Base-by-base conservation (phyloP, 2,329 filamentous ascomycete genomes). In the Teratosphaeria zuluensis region DNA sequence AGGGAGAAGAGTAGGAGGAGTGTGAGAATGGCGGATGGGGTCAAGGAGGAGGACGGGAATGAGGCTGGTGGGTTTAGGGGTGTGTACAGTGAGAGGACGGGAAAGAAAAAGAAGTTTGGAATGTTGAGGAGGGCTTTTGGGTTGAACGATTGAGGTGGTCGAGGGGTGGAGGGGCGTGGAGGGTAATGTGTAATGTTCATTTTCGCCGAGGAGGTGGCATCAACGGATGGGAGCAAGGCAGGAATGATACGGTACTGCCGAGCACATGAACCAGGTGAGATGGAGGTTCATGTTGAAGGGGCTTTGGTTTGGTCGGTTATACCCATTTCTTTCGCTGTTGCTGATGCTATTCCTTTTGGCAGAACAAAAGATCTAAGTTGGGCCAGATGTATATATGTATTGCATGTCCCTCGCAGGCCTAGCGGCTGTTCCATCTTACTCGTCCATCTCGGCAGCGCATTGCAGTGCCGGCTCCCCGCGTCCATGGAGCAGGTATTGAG, bases 41-140 rank as follows among this genome's bases (percentile, higher is more conserved):
- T 54, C 16, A 57, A 60, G 51, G 61, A 63, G 48, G 58, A 54
- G 16, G 65, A 59, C 14, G 63, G 61, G 38, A 62, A 35, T 38
- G 58, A 51, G 55, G 63, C 53, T 1, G 56, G 38, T 2, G 64
- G 63, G 8, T 67, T 65, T 3, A 65, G 62, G 19, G 68, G 72
- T 33, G 66, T 69, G 2, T 68, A 71, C 33, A 68, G 73, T 51
- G 64, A 70, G 14, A 61, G 71, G 56, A 73, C 70, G 5, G 69
- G 72, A 53, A 78, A 77, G 71, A 82, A 81, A 75, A 89, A 89
- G 79, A 88, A 86, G 73, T 89, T 90, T 72, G 79, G 80, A 51
- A 75, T 77, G 57, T 72, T 90, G 69, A 82, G 87, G 70, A 82
- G 78, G 70, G 86, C 87, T 71, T 87, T 90, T 73, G 77, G 79